A percentile compares a stretch with the other conserved stretches of the same genome.
phyloP scores from a whole-genome alignment of 129 eudicot species.

The Chrysanthemum seticuspe region DNA sequence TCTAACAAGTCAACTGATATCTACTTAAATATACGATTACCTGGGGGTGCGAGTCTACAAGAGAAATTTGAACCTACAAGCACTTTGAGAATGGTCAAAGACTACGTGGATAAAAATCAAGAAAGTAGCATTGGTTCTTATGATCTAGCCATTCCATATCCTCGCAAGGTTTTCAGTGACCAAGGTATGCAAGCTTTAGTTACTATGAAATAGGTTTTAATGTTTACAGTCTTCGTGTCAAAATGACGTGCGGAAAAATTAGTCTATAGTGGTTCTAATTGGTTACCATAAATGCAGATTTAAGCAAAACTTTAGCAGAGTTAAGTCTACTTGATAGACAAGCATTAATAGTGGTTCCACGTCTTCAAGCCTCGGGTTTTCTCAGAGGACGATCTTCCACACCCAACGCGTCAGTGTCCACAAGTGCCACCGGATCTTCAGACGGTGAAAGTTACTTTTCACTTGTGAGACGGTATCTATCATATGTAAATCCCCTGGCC shows the following conservation, averaged over 20 bases:
- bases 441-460: conserved; percentile 67
- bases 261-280: conserved; percentile 16
- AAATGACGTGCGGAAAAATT: neutral
- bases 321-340: conserved; percentile 65
- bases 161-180: conserved; percentile 73
- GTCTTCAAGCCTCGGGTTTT: conserved; percentile 24
- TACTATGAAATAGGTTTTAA: neutral
- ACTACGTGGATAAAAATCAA: conserved; percentile 59
- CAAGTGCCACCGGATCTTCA: conserved; percentile 38
- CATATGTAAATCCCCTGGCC: conserved; percentile 69
- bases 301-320: conserved; percentile 57
- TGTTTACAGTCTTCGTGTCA: neutral
- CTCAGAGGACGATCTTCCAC: conserved; percentile 35
- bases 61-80: conserved; percentile 55
- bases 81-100: conserved; percentile 65
- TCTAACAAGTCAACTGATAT: conserved; percentile 49
- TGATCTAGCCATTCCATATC: conserved; percentile 86
- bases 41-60: conserved; percentile 65
- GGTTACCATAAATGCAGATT: conserved; percentile 44
- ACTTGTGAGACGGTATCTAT: conserved; percentile 47
- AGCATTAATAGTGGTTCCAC: conserved; percentile 71
- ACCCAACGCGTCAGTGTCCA: conserved; percentile 29
- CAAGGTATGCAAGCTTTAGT: conserved; percentile 45
- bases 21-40: conserved; percentile 63
- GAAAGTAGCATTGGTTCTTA: conserved; percentile 49